A percentile compares a stretch with the other conserved stretches of the same genome.
phyloP scores from a whole-genome alignment of 1,284 basidiomycete species.

The Sporisorium exsertum region DNA sequence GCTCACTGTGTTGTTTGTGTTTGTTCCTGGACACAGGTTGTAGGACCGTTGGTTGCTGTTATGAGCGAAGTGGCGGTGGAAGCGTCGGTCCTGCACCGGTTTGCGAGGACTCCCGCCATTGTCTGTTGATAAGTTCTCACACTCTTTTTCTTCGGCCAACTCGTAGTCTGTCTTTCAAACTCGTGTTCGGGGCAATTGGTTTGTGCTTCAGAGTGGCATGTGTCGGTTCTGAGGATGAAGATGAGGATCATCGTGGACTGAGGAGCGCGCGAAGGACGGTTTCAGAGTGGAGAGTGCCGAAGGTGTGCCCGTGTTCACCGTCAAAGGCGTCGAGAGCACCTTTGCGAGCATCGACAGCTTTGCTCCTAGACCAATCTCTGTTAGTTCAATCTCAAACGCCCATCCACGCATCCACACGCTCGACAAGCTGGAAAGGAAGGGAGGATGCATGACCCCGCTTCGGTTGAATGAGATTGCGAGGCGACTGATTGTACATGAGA shows the following conservation, averaged over 20 bases:
- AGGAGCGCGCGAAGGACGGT: no score
- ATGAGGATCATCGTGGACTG: no score
- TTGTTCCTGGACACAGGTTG: slow-evolving; percentile 87
- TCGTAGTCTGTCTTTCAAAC: slow-evolving; percentile 12
- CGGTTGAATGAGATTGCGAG: slow-evolving; percentile 58
- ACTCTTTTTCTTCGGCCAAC: slow-evolving; percentile 13
- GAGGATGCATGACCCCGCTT: slow-evolving; percentile 42
- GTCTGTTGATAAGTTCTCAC: background rate
- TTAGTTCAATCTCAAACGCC: no score
- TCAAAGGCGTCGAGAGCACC: no score
- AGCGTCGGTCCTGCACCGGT: background rate
- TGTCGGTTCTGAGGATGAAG: no score
- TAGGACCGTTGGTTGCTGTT: slow-evolving; percentile 70
- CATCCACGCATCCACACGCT: no score
- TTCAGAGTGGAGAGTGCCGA: no score
- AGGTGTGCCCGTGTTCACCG: no score
- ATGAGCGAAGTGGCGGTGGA: background rate
- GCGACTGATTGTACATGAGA: slow-evolving; percentile 46
- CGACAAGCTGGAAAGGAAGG: no score
- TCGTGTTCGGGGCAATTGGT: background rate
- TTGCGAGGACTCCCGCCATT: background rate
- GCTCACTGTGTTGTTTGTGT: slow-evolving; percentile 89
- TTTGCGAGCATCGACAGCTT: no score
- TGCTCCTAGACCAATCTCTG: no score
- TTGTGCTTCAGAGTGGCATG: background rate